Percentiles rank a stretch among this genome's conserved stretches.
These are phyloP conservation scores for Persicaria maculosa DNA, from an alignment of 148 eudicot species.

Conservation along the genomic window DNA sequence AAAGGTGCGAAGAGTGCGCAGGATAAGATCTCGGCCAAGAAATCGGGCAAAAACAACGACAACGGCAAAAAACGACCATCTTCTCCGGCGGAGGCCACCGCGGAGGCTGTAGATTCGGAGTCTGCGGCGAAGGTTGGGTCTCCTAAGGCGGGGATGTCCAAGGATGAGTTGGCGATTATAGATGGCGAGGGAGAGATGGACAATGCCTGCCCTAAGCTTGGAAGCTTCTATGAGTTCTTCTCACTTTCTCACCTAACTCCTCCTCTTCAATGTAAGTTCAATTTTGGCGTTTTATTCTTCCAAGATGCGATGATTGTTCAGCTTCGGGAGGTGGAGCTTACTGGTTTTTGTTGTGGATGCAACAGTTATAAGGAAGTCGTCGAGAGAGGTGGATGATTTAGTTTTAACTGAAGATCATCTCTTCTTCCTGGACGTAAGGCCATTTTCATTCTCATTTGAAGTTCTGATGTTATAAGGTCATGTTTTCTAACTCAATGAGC, in stretches of 20 bases:
- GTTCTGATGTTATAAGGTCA: not conserved
- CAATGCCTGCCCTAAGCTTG: conserved; percentile 76
- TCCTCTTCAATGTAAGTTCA: conserved; percentile 73
- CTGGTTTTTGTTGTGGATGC: not conserved
- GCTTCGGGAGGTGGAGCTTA: not conserved
- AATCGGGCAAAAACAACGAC: conserved; percentile 30
- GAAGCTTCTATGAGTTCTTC: conserved; percentile 92
- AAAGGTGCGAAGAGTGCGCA: conserved; percentile 37
- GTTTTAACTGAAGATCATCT: conserved; percentile 60
- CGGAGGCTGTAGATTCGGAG: conserved; percentile 16
- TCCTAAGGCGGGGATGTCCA: conserved; percentile 15
- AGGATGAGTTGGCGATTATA: conserved; percentile 45
- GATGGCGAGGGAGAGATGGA: conserved; percentile 85
- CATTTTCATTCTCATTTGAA: not conserved
- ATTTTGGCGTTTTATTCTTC: conserved; percentile 9
- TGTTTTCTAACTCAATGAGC: not conserved
- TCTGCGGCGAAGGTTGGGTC: conserved; percentile 11
- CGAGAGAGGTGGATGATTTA: conserved; percentile 44
- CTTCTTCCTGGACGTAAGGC: conserved; percentile 75
- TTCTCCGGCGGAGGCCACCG: conserved; percentile 21
- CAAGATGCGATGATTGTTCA: not conserved
- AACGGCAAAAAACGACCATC: conserved; percentile 17
- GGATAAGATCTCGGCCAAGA: conserved; percentile 36
- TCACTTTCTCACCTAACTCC: conserved; percentile 92
- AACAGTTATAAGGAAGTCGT: conserved; percentile 63